phyloP scores from a whole-genome alignment of 441 rosid genomes.

The Cnidoscolus chayamansa region DNA sequence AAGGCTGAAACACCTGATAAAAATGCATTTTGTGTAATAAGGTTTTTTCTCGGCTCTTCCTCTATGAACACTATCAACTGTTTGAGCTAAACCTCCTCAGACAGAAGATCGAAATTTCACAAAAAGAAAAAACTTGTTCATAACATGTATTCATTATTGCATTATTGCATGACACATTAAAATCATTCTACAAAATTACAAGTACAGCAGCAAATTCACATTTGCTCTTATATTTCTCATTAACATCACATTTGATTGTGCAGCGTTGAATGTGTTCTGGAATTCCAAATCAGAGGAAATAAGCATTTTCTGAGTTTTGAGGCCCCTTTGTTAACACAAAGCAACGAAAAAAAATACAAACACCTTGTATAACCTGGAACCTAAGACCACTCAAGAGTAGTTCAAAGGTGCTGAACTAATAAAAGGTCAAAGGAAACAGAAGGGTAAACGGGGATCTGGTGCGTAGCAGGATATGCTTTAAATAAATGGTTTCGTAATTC shows the following conservation, averaged over 20 bases:
- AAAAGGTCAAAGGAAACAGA: neutral
- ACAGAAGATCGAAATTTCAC: conserved; percentile 9
- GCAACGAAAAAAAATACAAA: neutral
- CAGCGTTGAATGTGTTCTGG: neutral
- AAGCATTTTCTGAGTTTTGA: neutral
- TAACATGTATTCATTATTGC: neutral
- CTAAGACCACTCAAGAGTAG: neutral
- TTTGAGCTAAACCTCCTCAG: neutral
- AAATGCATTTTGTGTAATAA: conserved; percentile 22
- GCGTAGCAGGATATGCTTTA: neutral
- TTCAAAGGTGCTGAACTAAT: neutral
- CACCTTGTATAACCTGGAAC: neutral
- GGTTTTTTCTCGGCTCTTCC: neutral
- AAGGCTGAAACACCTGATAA: conserved; percentile 19
- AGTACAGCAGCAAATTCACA: neutral
- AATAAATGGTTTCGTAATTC: neutral
- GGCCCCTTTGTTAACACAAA: neutral
- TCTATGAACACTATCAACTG: neutral
- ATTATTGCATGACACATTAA: neutral
- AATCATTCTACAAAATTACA: conserved; percentile 8
- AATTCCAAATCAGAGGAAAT: neutral
- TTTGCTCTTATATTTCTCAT: neutral
- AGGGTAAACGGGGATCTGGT: neutral
- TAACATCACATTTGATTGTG: neutral
- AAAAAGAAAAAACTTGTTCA: conserved; percentile 2